Evolutionary conservation across 305 asterid species (phyloP), one percentile per base, ranked within the genome.

Genomic region (Rubia tinctorum): DNA sequence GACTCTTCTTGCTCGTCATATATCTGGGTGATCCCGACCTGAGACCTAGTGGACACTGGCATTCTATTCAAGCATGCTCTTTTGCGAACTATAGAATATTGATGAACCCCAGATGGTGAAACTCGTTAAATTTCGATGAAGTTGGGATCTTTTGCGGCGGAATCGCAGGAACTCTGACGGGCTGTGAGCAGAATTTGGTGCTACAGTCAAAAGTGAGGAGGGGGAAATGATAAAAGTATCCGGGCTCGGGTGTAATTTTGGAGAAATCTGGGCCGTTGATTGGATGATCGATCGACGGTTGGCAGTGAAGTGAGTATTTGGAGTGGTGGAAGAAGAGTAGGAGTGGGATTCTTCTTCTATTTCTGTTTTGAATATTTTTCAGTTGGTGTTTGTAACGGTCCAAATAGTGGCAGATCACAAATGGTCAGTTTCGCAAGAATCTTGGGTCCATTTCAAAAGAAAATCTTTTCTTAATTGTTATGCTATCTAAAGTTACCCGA

Each of bases 41-140:
- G 84, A 56, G 92, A 85, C 78, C 92, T 84, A 17, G 92, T 85
- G 25, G 83, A 84, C 40, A 87, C 90, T 17, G 91, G 86, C 91
- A 87, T 86, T 71, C 79, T 78, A 62, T 53, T 69, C 69, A 76
- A 75, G 69, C 78, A 80, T 76, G 74, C 79, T 74, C 82, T 75
- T 73, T 14, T 39, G 64, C 49, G 51, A 59, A 59, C 23, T 75
- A 5, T 17, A 5, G 58, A 51, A 51, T 81, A 80, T 71, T 68
- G 73, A 64, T 60, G 12, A 60, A 27, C 58, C 60, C 44, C 71
- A 30, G 27, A 47, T 73, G 66, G 74, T 53, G 30, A 74, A 76
- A 68, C 66, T 66, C 17, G 61, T 42, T 62, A 39, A 27, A 60
- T 68, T 63, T 9, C 72, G 34, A 65, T 9, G 73, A 75, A 77